Evolutionary conservation across 2,329 filamentous ascomycete genomes (phyloP).

Genomic region (Phoma sp.): DNA sequence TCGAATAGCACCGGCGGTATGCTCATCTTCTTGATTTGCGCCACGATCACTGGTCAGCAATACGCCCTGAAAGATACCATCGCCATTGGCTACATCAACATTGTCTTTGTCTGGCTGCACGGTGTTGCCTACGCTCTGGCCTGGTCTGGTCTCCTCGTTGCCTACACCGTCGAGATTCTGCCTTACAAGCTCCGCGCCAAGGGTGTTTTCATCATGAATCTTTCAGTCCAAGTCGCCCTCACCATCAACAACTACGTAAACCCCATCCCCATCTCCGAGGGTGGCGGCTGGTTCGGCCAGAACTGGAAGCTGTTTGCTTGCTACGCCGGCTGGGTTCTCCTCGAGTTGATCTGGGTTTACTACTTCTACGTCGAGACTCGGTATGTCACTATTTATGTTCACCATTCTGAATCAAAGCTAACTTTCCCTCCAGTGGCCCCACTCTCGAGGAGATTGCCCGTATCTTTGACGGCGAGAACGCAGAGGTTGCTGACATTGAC

Average conservation of each 20-base stretch:
- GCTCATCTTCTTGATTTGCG: conserved; percentile 5
- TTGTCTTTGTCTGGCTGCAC: conserved; percentile 48
- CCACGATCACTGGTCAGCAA: conserved; percentile 46
- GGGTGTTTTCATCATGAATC: conserved; percentile 65
- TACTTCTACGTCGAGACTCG: conserved; percentile 73
- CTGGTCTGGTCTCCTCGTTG: conserved; percentile 65
- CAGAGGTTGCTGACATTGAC: conserved; percentile 48
- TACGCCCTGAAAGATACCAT: conserved; percentile 55
- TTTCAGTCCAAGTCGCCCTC: conserved; percentile 67
- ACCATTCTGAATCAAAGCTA: conserved; percentile 9
- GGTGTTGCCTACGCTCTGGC: conserved; percentile 62
- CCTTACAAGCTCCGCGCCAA: conserved; percentile 60
- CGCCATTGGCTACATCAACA: conserved; percentile 45
- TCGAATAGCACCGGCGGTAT: conserved; percentile 2
- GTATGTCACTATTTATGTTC: conserved; percentile 14
- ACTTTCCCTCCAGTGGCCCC: conserved; percentile 61
- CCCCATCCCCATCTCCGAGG: conserved; percentile 61
- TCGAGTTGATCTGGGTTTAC: conserved; percentile 68
- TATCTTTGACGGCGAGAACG: conserved; percentile 73
- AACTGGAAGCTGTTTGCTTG: conserved; percentile 71
- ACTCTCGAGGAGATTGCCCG: conserved; percentile 74
- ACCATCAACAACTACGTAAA: conserved; percentile 69
- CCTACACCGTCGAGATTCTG: conserved; percentile 60
- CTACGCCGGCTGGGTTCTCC: conserved; percentile 69
- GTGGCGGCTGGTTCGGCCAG: conserved; percentile 64